A percentile compares a stretch with the other conserved stretches of the same genome.
phyloP scores from a whole-genome alignment of 2,329 filamentous ascomycete species.

The Dichotomopilus funicola region DNA sequence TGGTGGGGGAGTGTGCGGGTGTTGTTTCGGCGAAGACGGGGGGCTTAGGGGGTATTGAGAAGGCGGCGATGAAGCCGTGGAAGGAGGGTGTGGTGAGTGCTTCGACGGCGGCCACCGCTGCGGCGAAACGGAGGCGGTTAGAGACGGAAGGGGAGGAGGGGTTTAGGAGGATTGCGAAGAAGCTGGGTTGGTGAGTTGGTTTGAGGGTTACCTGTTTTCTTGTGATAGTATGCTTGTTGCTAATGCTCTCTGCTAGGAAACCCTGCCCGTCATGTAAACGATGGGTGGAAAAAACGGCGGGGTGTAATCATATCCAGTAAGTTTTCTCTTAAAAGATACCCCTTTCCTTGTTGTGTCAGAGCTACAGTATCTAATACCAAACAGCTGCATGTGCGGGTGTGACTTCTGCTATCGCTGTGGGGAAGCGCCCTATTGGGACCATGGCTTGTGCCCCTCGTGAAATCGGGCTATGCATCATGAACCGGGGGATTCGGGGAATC shows the following conservation, averaged over 20 bases:
- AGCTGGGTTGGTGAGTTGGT: conserved; percentile 8
- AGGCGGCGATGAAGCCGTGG: neutral
- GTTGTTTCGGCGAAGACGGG: neutral
- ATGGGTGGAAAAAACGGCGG: conserved; percentile 17
- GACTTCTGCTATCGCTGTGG: conserved; percentile 22
- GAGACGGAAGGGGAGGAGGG: neutral
- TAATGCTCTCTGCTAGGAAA: conserved; percentile 5
- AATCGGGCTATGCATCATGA: neutral
- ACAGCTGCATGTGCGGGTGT: conserved; percentile 16
- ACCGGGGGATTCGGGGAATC: neutral
- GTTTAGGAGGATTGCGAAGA: conserved; percentile 1
- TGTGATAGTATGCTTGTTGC: neutral
- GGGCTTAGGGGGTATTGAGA: neutral
- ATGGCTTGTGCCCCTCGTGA: conserved; percentile 8
- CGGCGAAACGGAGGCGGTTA: no score
- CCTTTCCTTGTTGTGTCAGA: neutral
- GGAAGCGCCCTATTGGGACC: conserved; percentile 6
- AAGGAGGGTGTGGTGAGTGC: neutral
- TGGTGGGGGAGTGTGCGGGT: neutral
- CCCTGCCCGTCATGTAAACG: conserved; percentile 15
- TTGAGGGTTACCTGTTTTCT: neutral
- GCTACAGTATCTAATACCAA: neutral
- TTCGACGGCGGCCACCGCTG: no score
- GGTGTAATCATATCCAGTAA: conserved; percentile 21
- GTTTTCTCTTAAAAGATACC: neutral